A percentile compares a stretch with the other conserved stretches of the same genome.
phyloP scores from a whole-genome alignment of 208 protist genomes.

The Acanthamoeba royreba region DNA sequence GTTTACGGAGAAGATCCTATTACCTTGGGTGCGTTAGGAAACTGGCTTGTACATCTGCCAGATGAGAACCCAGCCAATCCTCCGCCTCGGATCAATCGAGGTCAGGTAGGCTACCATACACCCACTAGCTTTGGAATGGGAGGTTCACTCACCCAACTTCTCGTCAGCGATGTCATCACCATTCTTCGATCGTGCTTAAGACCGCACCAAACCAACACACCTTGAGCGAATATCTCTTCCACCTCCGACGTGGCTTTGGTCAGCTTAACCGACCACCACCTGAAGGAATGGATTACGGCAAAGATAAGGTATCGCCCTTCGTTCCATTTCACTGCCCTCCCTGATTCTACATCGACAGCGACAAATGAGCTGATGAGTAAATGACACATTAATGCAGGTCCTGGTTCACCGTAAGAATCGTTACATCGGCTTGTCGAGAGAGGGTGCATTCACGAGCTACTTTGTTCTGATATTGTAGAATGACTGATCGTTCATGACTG shows the following conservation, averaged over 20 bases:
- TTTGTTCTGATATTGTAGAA: no score
- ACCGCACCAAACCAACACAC: background rate
- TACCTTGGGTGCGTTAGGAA: background rate
- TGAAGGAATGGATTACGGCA: background rate
- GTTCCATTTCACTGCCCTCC: background rate
- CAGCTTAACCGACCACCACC: conserved; percentile 16
- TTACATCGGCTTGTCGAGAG: background rate
- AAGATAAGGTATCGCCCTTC: background rate
- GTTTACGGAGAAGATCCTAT: background rate
- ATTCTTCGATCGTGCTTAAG: background rate
- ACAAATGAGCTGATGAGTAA: no score
- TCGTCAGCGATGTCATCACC: conserved; percentile 10
- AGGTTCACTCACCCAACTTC: no score
- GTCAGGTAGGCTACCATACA: no score
- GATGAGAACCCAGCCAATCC: background rate
- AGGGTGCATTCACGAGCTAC: background rate
- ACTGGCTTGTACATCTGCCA: conserved; percentile 26
- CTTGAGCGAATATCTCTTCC: conserved; percentile 12
- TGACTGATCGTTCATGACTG: background rate
- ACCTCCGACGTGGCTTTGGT: conserved; percentile 17
- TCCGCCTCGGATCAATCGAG: background rate
- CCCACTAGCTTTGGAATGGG: no score
- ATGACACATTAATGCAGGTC: background rate
- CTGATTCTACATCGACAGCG: no score
- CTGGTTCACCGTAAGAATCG: conserved; percentile 24